Percentiles rank a stretch among this genome's conserved stretches.
Evolutionary conservation across 139 green algal species (phyloP).

Genomic region (Chlorella sp.): DNA sequence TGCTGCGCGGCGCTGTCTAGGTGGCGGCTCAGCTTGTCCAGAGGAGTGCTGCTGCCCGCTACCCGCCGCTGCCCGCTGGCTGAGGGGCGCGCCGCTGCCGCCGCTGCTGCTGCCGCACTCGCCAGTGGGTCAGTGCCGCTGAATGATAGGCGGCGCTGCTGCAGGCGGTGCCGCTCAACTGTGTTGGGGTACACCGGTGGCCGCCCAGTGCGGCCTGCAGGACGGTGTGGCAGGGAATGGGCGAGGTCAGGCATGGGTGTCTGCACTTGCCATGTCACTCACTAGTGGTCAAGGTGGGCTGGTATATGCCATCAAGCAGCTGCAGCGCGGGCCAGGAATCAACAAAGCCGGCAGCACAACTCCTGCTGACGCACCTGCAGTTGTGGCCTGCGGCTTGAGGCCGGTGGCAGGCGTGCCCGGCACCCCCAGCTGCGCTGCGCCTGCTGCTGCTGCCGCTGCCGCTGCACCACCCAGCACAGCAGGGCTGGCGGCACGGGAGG

Average conservation of each 20-base stretch:
- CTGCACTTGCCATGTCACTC: too few species aligned
- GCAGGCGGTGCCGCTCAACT: neutral
- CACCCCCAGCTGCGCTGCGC: neutral
- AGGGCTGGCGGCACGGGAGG: neutral
- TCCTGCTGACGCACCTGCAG: neutral
- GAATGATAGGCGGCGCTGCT: conserved; percentile 34
- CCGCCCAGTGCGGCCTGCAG: conserved; percentile 11
- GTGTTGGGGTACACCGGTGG: conserved; percentile 32
- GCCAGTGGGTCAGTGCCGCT: neutral
- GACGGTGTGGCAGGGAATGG: too few species aligned
- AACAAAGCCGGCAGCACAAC: too few species aligned
- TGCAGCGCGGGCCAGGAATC: too few species aligned
- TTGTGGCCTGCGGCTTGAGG: neutral
- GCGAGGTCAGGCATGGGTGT: too few species aligned
- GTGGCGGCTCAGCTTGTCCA: conserved; percentile 17
- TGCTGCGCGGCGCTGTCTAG: neutral
- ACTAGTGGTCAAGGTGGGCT: too few species aligned
- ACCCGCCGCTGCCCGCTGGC: too few species aligned
- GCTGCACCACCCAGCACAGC: neutral
- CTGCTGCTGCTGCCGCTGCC: neutral
- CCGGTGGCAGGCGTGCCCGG: neutral
- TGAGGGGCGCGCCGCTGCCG: neutral
- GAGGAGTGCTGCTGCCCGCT: neutral
- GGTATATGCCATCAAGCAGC: too few species aligned
- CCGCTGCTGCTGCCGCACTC: neutral